phyloP scores from a whole-genome alignment of 2,329 filamentous ascomycete species.

The Lojkania enalia region DNA sequence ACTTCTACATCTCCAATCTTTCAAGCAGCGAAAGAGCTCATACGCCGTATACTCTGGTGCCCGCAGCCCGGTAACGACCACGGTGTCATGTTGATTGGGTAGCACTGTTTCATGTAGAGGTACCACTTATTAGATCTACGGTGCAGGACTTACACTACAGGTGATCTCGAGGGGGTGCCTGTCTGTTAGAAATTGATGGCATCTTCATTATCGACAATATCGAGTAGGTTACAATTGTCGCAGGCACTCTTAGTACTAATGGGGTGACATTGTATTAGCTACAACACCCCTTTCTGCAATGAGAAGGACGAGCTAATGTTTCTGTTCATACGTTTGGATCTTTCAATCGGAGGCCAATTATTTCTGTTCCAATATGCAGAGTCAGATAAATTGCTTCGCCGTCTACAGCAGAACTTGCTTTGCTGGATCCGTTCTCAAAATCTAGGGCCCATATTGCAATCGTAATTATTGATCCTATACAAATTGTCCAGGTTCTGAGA shows the following conservation, averaged over 20 bases:
- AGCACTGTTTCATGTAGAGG: too few species aligned
- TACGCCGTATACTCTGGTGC: constrained; percentile 66
- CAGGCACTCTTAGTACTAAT: constrained; percentile 24
- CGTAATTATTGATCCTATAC: constrained; percentile 62
- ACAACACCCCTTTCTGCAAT: constrained; percentile 44
- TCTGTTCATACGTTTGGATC: constrained; percentile 46
- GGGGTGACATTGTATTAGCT: constrained; percentile 45
- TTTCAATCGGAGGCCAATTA: constrained; percentile 47
- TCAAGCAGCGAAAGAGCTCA: constrained; percentile 70
- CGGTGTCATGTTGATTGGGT: too few species aligned
- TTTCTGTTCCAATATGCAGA: constrained; percentile 21
- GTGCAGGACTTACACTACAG: too few species aligned
- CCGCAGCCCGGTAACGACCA: constrained; percentile 1
- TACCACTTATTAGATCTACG: too few species aligned
- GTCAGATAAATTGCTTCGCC: constrained; percentile 8
- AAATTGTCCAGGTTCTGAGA: constrained; percentile 73
- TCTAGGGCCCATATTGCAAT: constrained; percentile 39
- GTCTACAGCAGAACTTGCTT: constrained; percentile 32
- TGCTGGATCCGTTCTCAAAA: constrained; percentile 56
- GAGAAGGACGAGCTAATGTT: constrained; percentile 51
- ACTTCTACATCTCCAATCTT: constrained; percentile 68
- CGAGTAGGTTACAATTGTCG: neutral
- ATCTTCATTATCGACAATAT: too few species aligned
- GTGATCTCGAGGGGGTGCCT: too few species aligned
- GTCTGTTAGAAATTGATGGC: too few species aligned